Conservation (phyloP, 345 rosid species). For the Salix exigua region DNA sequence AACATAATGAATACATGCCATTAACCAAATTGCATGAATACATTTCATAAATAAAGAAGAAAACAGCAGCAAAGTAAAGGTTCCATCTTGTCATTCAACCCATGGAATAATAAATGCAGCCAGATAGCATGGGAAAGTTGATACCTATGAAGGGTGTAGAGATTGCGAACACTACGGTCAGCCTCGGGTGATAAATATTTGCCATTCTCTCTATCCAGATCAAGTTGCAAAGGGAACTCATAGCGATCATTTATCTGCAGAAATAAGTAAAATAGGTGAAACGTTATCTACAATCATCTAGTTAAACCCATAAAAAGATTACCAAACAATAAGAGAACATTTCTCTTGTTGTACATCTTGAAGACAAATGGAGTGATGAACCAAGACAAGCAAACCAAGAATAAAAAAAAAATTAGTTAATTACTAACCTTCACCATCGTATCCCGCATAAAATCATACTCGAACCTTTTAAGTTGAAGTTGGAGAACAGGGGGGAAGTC, state of each 20-base stretch:
- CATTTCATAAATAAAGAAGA: background rate
- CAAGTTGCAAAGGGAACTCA: slow-evolving; percentile 38
- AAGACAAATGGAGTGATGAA: background rate
- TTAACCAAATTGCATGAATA: background rate
- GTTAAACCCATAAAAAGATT: background rate
- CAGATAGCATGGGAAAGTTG: background rate
- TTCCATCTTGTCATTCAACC: background rate
- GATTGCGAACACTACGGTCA: slow-evolving; percentile 32
- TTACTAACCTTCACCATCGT: slow-evolving; percentile 47
- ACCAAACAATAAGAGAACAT: background rate
- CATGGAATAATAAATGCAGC: background rate
- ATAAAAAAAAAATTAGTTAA: background rate
- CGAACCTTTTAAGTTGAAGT: slow-evolving; percentile 48
- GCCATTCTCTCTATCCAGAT: slow-evolving; percentile 30
- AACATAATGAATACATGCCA: background rate
- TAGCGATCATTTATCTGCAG: slow-evolving; percentile 36
- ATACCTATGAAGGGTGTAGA: slow-evolving; percentile 76
- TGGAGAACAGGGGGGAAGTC: slow-evolving; percentile 93
- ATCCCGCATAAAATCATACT: slow-evolving; percentile 50
- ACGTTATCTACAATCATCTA: background rate
- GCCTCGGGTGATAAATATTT: slow-evolving; percentile 38
- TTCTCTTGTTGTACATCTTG: background rate
- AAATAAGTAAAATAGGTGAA: background rate
- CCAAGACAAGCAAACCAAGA: background rate
- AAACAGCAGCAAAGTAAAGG: background rate